Conservation (phyloP, 2,329 filamentous ascomycete species). For the Teratosphaeria pseudoeucalypti region DNA sequence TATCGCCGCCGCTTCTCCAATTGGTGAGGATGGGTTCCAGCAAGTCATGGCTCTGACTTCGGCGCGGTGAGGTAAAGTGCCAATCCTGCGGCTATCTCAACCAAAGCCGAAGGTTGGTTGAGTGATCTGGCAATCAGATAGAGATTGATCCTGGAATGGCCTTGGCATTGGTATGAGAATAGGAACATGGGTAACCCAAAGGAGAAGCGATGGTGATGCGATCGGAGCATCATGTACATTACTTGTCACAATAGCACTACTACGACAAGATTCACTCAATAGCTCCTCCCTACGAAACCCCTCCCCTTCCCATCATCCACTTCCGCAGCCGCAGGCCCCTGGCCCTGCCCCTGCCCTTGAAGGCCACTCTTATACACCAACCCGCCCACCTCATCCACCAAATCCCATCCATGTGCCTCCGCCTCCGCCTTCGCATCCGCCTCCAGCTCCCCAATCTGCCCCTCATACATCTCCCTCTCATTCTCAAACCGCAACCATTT, state of each 20-base stretch:
- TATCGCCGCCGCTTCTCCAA: too few relatives aligned
- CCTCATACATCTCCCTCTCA: slow-evolving; percentile 18
- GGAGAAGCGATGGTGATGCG: background rate
- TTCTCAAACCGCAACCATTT: slow-evolving; percentile 15
- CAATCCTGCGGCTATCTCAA: too few relatives aligned
- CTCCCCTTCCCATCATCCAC: background rate
- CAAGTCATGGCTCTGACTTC: too few relatives aligned
- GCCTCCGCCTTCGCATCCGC: slow-evolving; percentile 18
- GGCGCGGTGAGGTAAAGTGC: too few relatives aligned
- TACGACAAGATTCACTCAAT: background rate
- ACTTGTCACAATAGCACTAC: background rate
- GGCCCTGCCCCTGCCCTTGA: background rate
- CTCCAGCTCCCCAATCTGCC: slow-evolving; percentile 12
- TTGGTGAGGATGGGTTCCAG: too few relatives aligned
- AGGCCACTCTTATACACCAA: slow-evolving; percentile 15
- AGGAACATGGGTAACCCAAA: background rate
- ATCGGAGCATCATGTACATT: background rate
- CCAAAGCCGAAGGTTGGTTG: too few relatives aligned
- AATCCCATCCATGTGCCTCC: slow-evolving; percentile 19
- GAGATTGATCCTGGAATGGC: background rate
- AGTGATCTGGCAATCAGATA: too few relatives aligned
- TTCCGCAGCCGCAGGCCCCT: background rate
- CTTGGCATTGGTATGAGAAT: background rate
- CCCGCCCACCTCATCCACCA: slow-evolving; percentile 14
- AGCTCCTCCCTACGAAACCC: background rate